Evolutionary conservation across 148 eudicot genomes (phyloP).

Genomic region (Rhododendron molle): DNA sequence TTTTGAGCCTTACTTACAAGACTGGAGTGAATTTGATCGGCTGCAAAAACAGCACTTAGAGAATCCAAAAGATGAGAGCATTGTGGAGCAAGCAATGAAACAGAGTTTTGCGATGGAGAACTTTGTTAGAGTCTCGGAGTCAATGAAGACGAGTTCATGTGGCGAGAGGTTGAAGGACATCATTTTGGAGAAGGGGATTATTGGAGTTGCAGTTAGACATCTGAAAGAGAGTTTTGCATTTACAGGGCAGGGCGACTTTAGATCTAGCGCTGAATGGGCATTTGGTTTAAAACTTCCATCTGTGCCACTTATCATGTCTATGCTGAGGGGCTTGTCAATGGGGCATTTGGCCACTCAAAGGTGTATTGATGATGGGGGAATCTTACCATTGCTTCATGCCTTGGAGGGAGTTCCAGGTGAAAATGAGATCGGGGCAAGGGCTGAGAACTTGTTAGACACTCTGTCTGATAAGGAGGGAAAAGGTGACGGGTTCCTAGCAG

Average conservation of each 20-base stretch:
- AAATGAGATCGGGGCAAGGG: slow-evolving; percentile 96
- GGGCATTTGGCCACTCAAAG: slow-evolving; percentile 88
- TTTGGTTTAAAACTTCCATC: slow-evolving; percentile 74
- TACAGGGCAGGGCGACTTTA: slow-evolving; percentile 70
- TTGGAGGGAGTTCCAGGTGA: slow-evolving; percentile 95
- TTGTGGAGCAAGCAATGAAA: slow-evolving; percentile 62
- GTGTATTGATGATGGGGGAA: slow-evolving; percentile 73
- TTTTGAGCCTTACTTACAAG: slow-evolving; percentile 72
- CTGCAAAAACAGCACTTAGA: slow-evolving; percentile 72
- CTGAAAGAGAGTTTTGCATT: slow-evolving; percentile 67
- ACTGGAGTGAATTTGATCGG: slow-evolving; percentile 82
- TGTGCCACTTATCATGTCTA: slow-evolving; percentile 89
- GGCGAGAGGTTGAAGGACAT: slow-evolving; percentile 98
- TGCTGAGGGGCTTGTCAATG: slow-evolving; percentile 96
- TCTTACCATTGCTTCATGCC: slow-evolving; percentile 89
- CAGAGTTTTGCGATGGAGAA: slow-evolving; percentile 93
- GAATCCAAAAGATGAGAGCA: slow-evolving; percentile 62
- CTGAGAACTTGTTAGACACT: slow-evolving; percentile 93
- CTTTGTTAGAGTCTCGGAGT: slow-evolving; percentile 94
- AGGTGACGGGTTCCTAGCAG: slow-evolving; percentile 80
- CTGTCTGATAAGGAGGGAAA: slow-evolving; percentile 87
- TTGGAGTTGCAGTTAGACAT: slow-evolving; percentile 61
- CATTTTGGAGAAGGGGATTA: slow-evolving; percentile 83
- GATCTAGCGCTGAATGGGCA: slow-evolving; percentile 63
- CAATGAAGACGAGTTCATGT: slow-evolving; percentile 91